Conservation (phyloP, 2,329 filamentous ascomycete genomes). For the Lomentospora prolificans region DNA sequence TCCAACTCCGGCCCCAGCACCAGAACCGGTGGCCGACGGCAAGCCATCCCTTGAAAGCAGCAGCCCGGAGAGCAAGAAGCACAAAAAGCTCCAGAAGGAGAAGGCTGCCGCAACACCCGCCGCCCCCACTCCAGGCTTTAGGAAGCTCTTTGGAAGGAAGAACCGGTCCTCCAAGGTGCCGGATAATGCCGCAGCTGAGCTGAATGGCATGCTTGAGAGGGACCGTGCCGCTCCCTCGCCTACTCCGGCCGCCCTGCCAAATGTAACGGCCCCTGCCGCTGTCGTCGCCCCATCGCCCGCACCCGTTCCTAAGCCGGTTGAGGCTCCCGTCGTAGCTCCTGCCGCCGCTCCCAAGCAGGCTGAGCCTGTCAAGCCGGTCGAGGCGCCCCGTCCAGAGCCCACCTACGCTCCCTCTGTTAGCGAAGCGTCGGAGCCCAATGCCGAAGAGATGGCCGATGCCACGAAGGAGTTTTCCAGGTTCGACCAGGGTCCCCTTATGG, state of each 20-base stretch:
- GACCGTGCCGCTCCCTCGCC: constrained; percentile 18
- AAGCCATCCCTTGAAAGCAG: constrained; percentile 8
- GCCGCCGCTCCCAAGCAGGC: constrained; percentile 14
- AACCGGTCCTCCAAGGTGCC: constrained; percentile 48
- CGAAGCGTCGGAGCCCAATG: constrained; percentile 49
- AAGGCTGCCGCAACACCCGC: constrained; percentile 16
- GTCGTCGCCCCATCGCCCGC: constrained; percentile 16
- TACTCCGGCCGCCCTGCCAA: constrained; percentile 18
- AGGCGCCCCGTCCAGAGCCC: constrained; percentile 18
- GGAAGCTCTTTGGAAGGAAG: constrained; percentile 57
- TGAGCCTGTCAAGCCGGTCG: background rate
- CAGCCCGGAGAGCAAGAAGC: constrained; percentile 36
- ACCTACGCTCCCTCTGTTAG: constrained; percentile 35
- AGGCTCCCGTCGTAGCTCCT: constrained; percentile 14
- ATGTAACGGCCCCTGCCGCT: constrained; percentile 15
- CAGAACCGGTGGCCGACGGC: background rate
- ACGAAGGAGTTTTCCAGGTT: constrained; percentile 57
- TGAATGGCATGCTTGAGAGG: constrained; percentile 39
- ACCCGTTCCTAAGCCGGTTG: constrained; percentile 15
- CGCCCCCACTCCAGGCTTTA: constrained; percentile 37
- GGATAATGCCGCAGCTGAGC: constrained; percentile 41
- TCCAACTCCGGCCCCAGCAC: constrained; percentile 14
- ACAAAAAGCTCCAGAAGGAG: constrained; percentile 48
- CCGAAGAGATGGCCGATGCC: constrained; percentile 48
- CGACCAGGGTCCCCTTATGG: constrained; percentile 77